Percentiles rank a stretch among this genome's conserved stretches.
Evolutionary conservation across 1,139 yeast species (phyloP).

Genomic region (Pneumocystis jirovecii): DNA sequence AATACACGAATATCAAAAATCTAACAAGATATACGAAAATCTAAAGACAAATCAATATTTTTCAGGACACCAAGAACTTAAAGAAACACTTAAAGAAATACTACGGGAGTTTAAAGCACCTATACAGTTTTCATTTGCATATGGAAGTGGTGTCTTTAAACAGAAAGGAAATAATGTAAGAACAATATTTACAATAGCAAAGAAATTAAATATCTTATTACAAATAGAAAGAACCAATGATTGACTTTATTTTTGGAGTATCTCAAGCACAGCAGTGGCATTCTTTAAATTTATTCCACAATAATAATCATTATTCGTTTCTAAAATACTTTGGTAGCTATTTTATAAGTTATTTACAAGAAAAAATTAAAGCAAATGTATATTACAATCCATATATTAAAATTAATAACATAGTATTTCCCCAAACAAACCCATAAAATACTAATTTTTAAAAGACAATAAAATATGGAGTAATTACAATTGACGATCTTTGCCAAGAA

Average conservation of each 20-base stretch:
- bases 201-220: neutral
- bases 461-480: slow-evolving; percentile 75
- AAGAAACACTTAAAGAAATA: slow-evolving; percentile 36
- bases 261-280: slow-evolving; percentile 65
- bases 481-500: slow-evolving; percentile 47
- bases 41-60: slow-evolving; percentile 7
- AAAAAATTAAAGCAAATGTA: slow-evolving; percentile 66
- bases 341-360: slow-evolving; percentile 45
- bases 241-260: slow-evolving; percentile 80
- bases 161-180: slow-evolving; percentile 33
- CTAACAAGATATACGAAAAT: neutral
- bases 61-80: slow-evolving; percentile 30
- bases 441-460: slow-evolving; percentile 26
- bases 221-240: slow-evolving; percentile 40
- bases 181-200: neutral
- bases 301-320: slow-evolving; percentile 63
- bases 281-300: slow-evolving; percentile 44
- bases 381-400: slow-evolving; percentile 83
- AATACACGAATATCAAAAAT: neutral
- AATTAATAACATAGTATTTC: slow-evolving; percentile 34
- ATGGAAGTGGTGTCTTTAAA: slow-evolving; percentile 86
- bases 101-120: slow-evolving; percentile 52
- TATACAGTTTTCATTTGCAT: slow-evolving; percentile 66
- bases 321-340: slow-evolving; percentile 47
- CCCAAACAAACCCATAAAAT: neutral